Evolutionary conservation across 2,329 filamentous ascomycete species (phyloP), one percentile per base, ranked within the genome.

Genomic region (Zarea fungicola): DNA sequence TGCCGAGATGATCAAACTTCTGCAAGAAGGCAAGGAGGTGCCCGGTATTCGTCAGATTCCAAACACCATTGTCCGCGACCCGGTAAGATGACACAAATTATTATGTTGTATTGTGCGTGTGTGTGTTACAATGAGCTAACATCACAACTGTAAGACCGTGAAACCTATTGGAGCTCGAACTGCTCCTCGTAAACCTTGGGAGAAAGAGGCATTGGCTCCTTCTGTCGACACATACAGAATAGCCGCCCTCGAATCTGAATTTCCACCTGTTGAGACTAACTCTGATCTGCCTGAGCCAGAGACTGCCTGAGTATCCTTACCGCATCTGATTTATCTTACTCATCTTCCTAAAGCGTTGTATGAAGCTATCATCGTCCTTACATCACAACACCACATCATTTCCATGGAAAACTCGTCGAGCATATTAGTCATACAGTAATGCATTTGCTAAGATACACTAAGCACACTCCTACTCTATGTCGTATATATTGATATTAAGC

Each of bases 41-140:
- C 89, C 90, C 1, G 91, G 91, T 1, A 95, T 96, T 60, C 83
- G 84, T 57, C 81, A 95, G 54, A 92, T 96, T 46, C 89, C 91
- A 5, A 80, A 89, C 56, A 93, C 85, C 0, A 73, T 96, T 5
- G 73, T 91, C 18, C 75, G 82, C 47, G 85, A 85, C 5, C 79
- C 88, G 52, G 84, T 86, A 52, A 78, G 75, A 13, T 35, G 2
- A 10, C 10, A 25, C 16, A 13, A 25, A 14, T 10, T 28, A n/a
- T n/a, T n/a, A n/a, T n/a, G n/a, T n/a, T n/a, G n/a, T n/a, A n/a
- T n/a, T n/a, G n/a, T n/a, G n/a, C n/a, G n/a, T n/a, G n/a, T n/a
- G n/a, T n/a, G n/a, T n/a, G n/a, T n/a, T n/a, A n/a, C n/a, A n/a
- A n/a, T n/a, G 21, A n/a, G 22, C 31, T 34, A 7, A 14, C 23